Conservation (phyloP, 176 grass and related monocot species). For the Oryza meridionalis region DNA sequence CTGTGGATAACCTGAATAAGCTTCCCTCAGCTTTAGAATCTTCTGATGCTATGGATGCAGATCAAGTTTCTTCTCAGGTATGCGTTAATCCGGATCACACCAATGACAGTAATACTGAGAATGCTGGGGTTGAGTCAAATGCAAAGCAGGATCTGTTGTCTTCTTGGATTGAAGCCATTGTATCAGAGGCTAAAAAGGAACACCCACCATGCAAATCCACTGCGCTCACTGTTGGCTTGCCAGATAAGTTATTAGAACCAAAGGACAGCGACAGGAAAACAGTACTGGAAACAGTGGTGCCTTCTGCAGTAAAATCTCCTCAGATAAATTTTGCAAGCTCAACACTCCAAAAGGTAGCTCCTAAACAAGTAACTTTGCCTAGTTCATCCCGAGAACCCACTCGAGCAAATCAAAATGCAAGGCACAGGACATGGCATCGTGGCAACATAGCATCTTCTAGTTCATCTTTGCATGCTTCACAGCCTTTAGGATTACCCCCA, state of each 20-base stretch:
- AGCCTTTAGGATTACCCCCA: constrained; percentile 52
- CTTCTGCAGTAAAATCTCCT: constrained; percentile 42
- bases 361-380: constrained; percentile 43
- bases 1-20: constrained; percentile 28
- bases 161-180: constrained; percentile 43
- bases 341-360: constrained; percentile 45
- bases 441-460: constrained; percentile 51
- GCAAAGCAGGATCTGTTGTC: constrained; percentile 38
- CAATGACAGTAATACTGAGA: constrained; percentile 26
- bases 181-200: constrained; percentile 54
- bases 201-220: constrained; percentile 41
- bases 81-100: constrained; percentile 32
- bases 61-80: constrained; percentile 41
- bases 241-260: constrained; percentile 38
- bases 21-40: constrained; percentile 44
- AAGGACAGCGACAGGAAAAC: constrained; percentile 44
- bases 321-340: constrained; percentile 33
- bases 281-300: constrained; percentile 39
- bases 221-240: constrained; percentile 31
- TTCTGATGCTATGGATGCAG: constrained; percentile 34
- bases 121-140: constrained; percentile 31
- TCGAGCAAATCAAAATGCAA: constrained; percentile 52
- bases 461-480: constrained; percentile 46
- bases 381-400: constrained; percentile 52
- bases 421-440: constrained; percentile 91